Percentiles rank a stretch among this genome's conserved stretches.
Evolutionary conservation across 2,329 filamentous ascomycete species (phyloP).

Genomic region (Pseudogymnoascus sp.): DNA sequence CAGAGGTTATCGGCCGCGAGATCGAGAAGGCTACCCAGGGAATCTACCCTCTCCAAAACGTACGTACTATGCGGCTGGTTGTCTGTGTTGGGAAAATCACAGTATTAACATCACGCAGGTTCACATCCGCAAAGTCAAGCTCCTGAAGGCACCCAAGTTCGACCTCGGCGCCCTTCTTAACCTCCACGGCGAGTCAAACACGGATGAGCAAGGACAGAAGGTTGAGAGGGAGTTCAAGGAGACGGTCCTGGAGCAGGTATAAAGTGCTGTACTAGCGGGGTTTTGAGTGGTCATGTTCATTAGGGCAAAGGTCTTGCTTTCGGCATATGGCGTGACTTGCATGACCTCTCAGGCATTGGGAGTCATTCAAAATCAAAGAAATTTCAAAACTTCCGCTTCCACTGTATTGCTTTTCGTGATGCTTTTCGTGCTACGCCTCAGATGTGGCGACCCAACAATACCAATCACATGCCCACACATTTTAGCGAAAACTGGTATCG

Average conservation of each 20-base stretch:
- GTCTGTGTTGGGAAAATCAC: slow-evolving; percentile 3
- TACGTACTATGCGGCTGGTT: slow-evolving; percentile 40
- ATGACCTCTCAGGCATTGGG: slow-evolving; percentile 26
- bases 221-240: slow-evolving; percentile 99
- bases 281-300: slow-evolving; percentile 28
- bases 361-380: slow-evolving; percentile 26
- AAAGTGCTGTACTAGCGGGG: slow-evolving; percentile 37
- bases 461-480: slow-evolving; percentile 5
- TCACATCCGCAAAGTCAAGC: slow-evolving; percentile 99
- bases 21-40: slow-evolving; percentile 99
- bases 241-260: slow-evolving; percentile 87
- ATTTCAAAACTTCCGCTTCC: slow-evolving; percentile 17
- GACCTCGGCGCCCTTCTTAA: slow-evolving; percentile 92
- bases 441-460: not conserved
- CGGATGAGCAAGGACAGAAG: slow-evolving; percentile 96
- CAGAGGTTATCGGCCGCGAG: slow-evolving; percentile 98
- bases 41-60: slow-evolving; percentile 99
- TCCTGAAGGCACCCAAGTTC: slow-evolving; percentile 98
- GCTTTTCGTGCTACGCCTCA: not conserved
- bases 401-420: not conserved
- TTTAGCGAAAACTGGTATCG: slow-evolving; percentile 6
- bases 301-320: slow-evolving; percentile 23
- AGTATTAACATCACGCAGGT: slow-evolving; percentile 55
- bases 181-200: slow-evolving; percentile 94
- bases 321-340: slow-evolving; percentile 28